Base-by-base conservation (phyloP, 495 filamentous ascomycete species). In the Lasiosphaeria hispida region DNA sequence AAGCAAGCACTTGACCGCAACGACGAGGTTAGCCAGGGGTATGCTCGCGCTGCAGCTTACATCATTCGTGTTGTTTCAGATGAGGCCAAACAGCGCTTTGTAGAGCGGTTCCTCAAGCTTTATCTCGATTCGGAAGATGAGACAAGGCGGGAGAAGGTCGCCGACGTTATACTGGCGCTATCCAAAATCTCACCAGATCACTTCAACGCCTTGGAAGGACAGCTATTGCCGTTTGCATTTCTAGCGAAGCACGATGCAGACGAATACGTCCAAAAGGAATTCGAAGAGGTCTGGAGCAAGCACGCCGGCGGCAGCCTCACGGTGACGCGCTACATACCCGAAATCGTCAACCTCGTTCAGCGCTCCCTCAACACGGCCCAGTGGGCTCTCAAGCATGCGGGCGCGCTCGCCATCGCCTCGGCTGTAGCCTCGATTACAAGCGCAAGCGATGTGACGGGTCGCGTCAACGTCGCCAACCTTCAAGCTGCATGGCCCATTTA, bases 311-410 rank as follows among this genome's bases (percentile, higher is more conserved):
- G 92, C 39, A 83, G 83, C 15, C 82, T 91, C 34, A 87, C 89
- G 1, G 89, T 96, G 17, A 79, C 87, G 54, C 79, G 96, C 2
- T 95, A 96, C 66, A 77, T 96, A 15, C 80, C 78, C 41, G 94
- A 98, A 72, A 96, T 97, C 60, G 75, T 88, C 13, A 73, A 70
- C 11, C 75, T 97, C 1, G 82, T 84, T 11, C 77, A 81, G 14
- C 74, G 80, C 51, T 79, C 91, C 54, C 69, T 97, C 11, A 81
- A 86, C 4, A 91, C 90, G 7, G 80, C 88, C 3, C 87, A 87
- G 64, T 97, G 94, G 94, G 85, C 84, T 7, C 83, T 96, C 19
- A 95, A 92, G 68, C 93, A 97, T 63, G 88, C 90, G 4, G 87
- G 89, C 10, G 90, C 94, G 18, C 80, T 92, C 40, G 82, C 91